Evolutionary conservation across 1,284 basidiomycete genomes (phyloP).

Genomic region (Fomitopsis palustris): DNA sequence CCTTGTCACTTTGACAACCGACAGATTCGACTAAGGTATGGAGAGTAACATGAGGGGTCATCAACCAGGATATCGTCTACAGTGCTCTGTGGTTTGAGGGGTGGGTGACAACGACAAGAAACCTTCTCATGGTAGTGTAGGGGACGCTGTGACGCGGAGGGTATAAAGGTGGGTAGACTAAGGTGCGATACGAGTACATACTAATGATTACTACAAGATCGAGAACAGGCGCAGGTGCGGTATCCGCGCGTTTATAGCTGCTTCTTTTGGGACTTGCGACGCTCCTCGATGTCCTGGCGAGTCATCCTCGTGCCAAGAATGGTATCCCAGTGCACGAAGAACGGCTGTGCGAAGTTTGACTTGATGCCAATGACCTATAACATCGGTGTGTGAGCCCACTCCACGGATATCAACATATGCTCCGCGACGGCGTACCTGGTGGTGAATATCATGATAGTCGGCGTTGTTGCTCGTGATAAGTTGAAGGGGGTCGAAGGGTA

Average conservation of each 20-base stretch:
- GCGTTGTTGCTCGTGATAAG: slow-evolving; percentile 90
- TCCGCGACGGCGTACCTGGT: slow-evolving; percentile 58
- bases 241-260: not conserved
- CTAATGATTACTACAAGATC: not conserved
- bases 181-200: not conserved
- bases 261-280: slow-evolving; percentile 29
- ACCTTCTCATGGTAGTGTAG: not conserved
- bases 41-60: not conserved
- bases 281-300: slow-evolving; percentile 56
- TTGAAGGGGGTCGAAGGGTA: slow-evolving; percentile 91
- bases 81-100: not conserved
- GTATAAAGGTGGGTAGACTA: not conserved
- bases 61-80: not conserved
- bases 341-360: slow-evolving; percentile 94
- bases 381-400: not conserved
- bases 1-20: not conserved
- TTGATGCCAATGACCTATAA: slow-evolving; percentile 85
- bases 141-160: not conserved
- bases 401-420: not conserved
- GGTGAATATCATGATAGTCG: slow-evolving; percentile 98
- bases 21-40: not conserved
- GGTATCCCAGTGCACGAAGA: slow-evolving; percentile 86
- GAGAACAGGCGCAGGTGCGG: not conserved
- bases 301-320: slow-evolving; percentile 84
- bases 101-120: not conserved